Evolutionary conservation across 2,329 filamentous ascomycete species (phyloP), one percentile per base, ranked within the genome.

Genomic region (Pseudogymnoascus sp.): DNA sequence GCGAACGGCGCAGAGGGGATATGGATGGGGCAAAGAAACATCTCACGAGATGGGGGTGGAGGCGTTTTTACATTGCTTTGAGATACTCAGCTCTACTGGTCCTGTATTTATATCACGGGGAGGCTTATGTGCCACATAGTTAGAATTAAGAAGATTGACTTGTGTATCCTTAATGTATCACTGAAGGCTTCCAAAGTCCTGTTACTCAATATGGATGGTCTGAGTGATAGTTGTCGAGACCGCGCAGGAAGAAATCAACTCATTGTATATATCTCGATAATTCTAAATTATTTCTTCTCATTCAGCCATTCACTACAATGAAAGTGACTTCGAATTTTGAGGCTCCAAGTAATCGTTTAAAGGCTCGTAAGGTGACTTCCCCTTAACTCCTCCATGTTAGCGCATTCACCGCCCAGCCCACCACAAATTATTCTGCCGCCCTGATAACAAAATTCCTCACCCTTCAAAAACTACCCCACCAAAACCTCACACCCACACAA

Each of bases 51-150:
- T 53, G 44, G 1, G 44, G 23, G 21, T 50, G 42, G 42, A 50
- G 44, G 44, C 44, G 44, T 53, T 53, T 50, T 50, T 53, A 7
- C 26, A n/a, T 47, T 53, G 44, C 7, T 50, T 50, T 53, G 23
- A 53, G 44, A 53, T 53, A 53, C 44, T 53, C 44, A 53, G 44
- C 44, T 53, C 44, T 53, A 53, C 44, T 53, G 44, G 23, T 53
- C 15, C 15, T 31, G 44, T 53, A 53, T 53, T 53, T 53, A 31
- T 53, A 53, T 53, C 26, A 53, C 15, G 44, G 23, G 7, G 23
- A 31, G 44, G 44, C 23, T 53, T 53, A 31, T 28, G 23, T 53
- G 44, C 44, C 44, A 53, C 15, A 53, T 53, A 31, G 44, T 31
- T 31, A 53, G 15, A 15, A 31, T 53, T 26, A 53, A 17, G 42